Percentiles rank a stretch among this genome's conserved stretches.
Evolutionary conservation across 2,329 filamentous ascomycete species (phyloP).

Genomic region (Epichloe glyceriae): DNA sequence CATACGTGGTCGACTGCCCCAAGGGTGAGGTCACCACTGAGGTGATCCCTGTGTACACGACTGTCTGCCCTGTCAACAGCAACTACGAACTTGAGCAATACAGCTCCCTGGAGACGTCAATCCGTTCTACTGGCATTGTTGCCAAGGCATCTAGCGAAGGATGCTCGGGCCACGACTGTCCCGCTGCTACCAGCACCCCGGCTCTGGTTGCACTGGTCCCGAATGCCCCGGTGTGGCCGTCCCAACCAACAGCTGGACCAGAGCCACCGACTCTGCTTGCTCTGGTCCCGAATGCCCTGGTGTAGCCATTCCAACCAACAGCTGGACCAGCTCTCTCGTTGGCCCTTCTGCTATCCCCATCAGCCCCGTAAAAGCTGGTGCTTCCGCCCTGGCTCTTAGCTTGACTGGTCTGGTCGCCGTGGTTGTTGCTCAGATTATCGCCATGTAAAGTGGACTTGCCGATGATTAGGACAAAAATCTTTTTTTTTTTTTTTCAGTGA

Average conservation of each 20-base stretch:
- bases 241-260: conserved; percentile 10
- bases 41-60: conserved; percentile 5
- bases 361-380: conserved; percentile 34
- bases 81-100: conserved; percentile 1
- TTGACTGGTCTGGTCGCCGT: conserved; percentile 15
- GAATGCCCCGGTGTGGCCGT: not conserved
- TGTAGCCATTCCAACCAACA: conserved; percentile 10
- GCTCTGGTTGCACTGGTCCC: too few relatives aligned
- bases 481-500: not conserved
- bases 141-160: conserved; percentile 13
- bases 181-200: conserved; percentile 4
- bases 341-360: conserved; percentile 12
- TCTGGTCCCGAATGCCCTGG: conserved; percentile 6
- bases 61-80: not conserved
- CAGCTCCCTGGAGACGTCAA: conserved; percentile 8
- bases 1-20: conserved; percentile 24
- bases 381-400: conserved; percentile 18
- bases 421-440: conserved; percentile 16
- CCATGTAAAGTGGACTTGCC: conserved; percentile 12
- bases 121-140: conserved; percentile 10
- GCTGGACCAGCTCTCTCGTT: conserved; percentile 5
- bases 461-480: not conserved
- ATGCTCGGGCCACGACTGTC: conserved; percentile 13
- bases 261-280: not conserved
- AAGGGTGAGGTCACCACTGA: conserved; percentile 6